Conservation (phyloP, 176 grass and related monocot genomes). For the Eragrostis nindensis region DNA sequence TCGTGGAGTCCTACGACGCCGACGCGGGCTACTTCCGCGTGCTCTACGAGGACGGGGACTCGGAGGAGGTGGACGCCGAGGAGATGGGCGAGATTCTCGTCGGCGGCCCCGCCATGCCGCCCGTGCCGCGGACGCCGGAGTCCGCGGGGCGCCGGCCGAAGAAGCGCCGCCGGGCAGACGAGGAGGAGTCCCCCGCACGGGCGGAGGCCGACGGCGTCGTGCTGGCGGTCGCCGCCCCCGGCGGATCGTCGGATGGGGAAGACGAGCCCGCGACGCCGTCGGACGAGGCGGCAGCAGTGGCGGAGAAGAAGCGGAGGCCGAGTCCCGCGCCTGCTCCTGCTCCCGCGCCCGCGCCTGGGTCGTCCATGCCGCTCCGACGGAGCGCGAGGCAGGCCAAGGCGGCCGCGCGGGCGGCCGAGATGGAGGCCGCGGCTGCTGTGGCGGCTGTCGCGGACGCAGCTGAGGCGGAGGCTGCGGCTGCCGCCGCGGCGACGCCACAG, state of each 20-base stretch:
- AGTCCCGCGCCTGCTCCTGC: background rate
- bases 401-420: slow-evolving; percentile 27
- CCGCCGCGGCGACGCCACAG: slow-evolving; percentile 14
- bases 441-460: slow-evolving; percentile 45
- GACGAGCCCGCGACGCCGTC: slow-evolving; percentile 20
- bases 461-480: background rate
- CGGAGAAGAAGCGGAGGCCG: slow-evolving; percentile 41
- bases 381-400: slow-evolving; percentile 79
- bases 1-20: slow-evolving; percentile 80
- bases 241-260: background rate
- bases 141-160: slow-evolving; percentile 42
- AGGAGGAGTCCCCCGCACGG: slow-evolving; percentile 4
- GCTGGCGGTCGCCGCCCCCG: slow-evolving; percentile 23
- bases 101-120: slow-evolving; percentile 50
- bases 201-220: slow-evolving; percentile 12
- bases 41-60: slow-evolving; percentile 88
- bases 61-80: slow-evolving; percentile 76
- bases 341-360: background rate
- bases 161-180: slow-evolving; percentile 53
- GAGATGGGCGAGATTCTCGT: slow-evolving; percentile 77
- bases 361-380: slow-evolving; percentile 56
- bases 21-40: slow-evolving; percentile 76
- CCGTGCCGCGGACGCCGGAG: background rate
- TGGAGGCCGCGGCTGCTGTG: slow-evolving; percentile 41
- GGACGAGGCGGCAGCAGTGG: background rate